Evolutionary conservation across 1,284 basidiomycete genomes (phyloP), one percentile per base, ranked within the genome.

Genomic region (Marasmius oreades): DNA sequence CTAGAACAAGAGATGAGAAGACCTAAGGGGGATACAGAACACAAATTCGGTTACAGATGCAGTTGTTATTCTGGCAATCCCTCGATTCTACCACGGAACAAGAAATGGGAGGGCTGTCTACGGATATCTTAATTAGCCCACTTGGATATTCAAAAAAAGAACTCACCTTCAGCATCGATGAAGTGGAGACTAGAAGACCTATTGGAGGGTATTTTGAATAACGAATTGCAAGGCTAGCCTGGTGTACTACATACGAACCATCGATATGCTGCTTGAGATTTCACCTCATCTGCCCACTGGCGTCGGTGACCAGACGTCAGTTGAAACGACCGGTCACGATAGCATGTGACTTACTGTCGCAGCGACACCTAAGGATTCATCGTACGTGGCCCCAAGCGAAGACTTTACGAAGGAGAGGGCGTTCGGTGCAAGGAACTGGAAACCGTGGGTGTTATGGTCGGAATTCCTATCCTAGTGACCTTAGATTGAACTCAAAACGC

Each of bases 51-150:
- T 26, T 59, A 80, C 79, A 64, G 51, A 81, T 75, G 59, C 79
- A 80, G 16, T 64, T 61, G 5, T 67, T 69, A 47, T 65, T 66
- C 0, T 65, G 68, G 59, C 78, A 80, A 60, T 81, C 79, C 18
- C 79, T 71, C 8, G 66, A 65, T 55, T 77, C 66, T n/a, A 65
- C 60, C 11, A 81, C 77, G 22, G 76, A 79, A 66, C 80, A 81
- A n/a, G 76, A 74, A 2, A 70, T 70, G 2, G 77, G 74, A 0
- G 80, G 78, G 58, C 70, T 69, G 56, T 81, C 79, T 80, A 54
- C 37, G 18, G 14, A 7, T 42, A 51, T 18, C 53, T 39, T 34
- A 56, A 16, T 44, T 33, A 56, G n/a, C n/a, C n/a, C n/a, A n/a
- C n/a, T n/a, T n/a, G n/a, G 28, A 31, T 31, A 31, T 31, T 31